Base-by-base conservation (phyloP, 352 stramenopile species). In the Phytophthora lateralis region DNA sequence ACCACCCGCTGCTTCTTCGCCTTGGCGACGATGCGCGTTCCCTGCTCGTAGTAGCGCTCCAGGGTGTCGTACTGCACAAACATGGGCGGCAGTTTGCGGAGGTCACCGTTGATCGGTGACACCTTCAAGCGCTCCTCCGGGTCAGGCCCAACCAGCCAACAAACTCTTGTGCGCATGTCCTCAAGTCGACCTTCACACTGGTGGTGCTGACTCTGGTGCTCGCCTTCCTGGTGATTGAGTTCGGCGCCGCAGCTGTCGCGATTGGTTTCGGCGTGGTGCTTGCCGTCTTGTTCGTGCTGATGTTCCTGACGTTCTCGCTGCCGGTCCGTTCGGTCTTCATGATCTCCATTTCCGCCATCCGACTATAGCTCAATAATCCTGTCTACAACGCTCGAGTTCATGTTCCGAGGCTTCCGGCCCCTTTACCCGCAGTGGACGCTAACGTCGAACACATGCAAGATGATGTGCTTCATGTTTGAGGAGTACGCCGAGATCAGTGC, bases 381-480 rank as follows among this genome's bases (percentile, higher is more conserved):
- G 17, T 55, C 44, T 1, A 59, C 53, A n/a, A n/a, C 59, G 30
- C 21, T 47, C 38, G 35, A n/a, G n/a, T n/a, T n/a, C n/a, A n/a
- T 42, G 14, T 8, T 17, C 3, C 53, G 60, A 42, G 63, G 67
- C 8, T 74, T 67, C 43, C 34, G 49, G 3, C 67, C 59, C 17
- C 48, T 73, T 4, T 65, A 70, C 32, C 67, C 60, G 30, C 26
- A 63, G 14, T 79, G 71, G 67, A 73, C 67, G 30, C 55, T 77
- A 14, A 37, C 55, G 21, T 76, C 68, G 45, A 47, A 77, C 34
- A 38, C 60, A 43, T 61, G 55, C 42, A 55, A 63, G 0, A 45
- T 53, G 44, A 69, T 69, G 66, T 66, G 70, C 48, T 68, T 60
- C 51, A 66, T 66, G 37, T 73, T 70, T 5, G 47, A 67, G 20